Evolutionary conservation across 345 rosid species (phyloP), one percentile per base, ranked within the genome.

Genomic region (Salix arbutifolia): DNA sequence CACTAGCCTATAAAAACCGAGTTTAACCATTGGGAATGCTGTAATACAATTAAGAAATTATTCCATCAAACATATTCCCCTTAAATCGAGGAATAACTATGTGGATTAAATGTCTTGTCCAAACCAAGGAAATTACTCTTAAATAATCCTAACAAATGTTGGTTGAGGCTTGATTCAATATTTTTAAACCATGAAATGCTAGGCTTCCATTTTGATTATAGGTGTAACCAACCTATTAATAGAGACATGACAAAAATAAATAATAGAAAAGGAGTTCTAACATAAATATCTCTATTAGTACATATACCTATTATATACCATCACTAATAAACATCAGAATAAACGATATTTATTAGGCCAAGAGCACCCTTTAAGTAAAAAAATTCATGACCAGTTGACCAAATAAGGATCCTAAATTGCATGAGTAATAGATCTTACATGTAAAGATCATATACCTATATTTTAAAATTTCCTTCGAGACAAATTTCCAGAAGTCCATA

Each of bases 281-380:
- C 44, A 77, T 77, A 78, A 78, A 72, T 42, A 71, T 77, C 40
- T 72, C 50, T 5, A 50, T 77, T 71, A 65, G 56, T 50, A 65
- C 12, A 52, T 71, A 77, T 71, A 77, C 65, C 50, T 8, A 77
- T 71, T 71, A 38, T 65, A 64, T 71, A 33, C 30, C 30, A 72
- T n/a, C 67, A 77, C 48, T 62, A 37, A 71, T 71, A 77, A 73
- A 78, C 72, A 78, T 72, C 25, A 65, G 1, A 66, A 78, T 78
- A 72, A 50, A 44, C 33, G 18, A 78, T 73, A 78, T 65, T 65
- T 76, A 73, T 4, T 19, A 9, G 33, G 60, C 73, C 30, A 65
- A 67, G 67, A 72, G 77, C 40, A 50, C 67, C 40, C 50, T 65
- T 46, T 16, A 61, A 70, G 60, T 58, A 70, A 77, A 58, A 67